A percentile compares a stretch with the other conserved stretches of the same genome.
These are phyloP conservation scores for Nemania sp. DNA, from an alignment of 2,329 filamentous ascomycete species.

Conservation along the genomic window DNA sequence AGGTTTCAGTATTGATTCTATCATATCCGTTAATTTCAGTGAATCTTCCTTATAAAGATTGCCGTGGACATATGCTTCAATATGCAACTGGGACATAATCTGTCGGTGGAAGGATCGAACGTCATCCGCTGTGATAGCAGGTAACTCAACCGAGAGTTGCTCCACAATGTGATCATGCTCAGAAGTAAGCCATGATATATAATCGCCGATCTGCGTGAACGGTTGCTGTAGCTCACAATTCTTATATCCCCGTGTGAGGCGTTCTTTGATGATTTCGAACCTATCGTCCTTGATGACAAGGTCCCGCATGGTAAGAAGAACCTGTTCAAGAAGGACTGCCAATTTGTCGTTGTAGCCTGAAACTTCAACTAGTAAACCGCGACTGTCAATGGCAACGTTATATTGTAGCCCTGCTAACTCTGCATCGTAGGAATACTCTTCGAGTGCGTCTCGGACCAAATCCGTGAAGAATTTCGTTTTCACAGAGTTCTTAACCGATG, in stretches of 20 bases:
- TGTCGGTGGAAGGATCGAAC: conserved; percentile 79
- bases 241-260: conserved; percentile 72
- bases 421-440: conserved; percentile 94
- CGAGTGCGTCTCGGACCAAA: conserved; percentile 83
- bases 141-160: conserved; percentile 76
- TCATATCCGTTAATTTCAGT: conserved; percentile 77
- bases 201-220: conserved; percentile 85
- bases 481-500: conserved; percentile 76
- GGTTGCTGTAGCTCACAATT: conserved; percentile 90
- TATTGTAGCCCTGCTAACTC: conserved; percentile 90
- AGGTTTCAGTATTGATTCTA: conserved; percentile 77
- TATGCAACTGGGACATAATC: conserved; percentile 78
- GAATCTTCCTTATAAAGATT: conserved; percentile 96
- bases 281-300: conserved; percentile 83
- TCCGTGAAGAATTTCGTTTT: conserved; percentile 82
- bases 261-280: conserved; percentile 90
- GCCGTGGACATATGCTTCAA: conserved; percentile 86
- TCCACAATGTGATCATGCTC: conserved; percentile 80
- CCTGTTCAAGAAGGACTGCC: conserved; percentile 84
- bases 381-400: conserved; percentile 69
- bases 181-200: conserved; percentile 75
- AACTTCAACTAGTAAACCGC: conserved; percentile 77
- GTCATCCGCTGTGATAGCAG: conserved; percentile 72
- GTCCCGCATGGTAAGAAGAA: conserved; percentile 80
- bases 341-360: conserved; percentile 97